phyloP scores from a whole-genome alignment of 495 filamentous ascomycete species.

The Talaromyces proteolyticus region DNA sequence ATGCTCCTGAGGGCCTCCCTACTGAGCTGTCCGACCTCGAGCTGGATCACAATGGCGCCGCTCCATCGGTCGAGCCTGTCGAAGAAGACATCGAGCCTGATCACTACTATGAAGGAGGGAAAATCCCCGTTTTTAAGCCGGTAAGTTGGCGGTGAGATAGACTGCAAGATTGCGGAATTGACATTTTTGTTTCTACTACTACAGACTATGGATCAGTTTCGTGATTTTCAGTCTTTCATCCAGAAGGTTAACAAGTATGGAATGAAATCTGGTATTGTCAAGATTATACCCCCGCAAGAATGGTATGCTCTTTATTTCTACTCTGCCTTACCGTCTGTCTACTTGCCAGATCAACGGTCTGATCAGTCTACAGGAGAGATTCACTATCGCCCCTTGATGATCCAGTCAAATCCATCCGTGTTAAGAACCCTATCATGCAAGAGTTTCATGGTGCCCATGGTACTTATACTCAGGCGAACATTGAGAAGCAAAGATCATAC shows the following conservation, averaged over 20 bases:
- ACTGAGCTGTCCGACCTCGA: slow-evolving; percentile 43
- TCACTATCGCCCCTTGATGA: slow-evolving; percentile 73
- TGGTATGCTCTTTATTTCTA: slow-evolving; percentile 53
- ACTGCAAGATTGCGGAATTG: background rate
- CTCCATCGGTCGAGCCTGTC: slow-evolving; percentile 31
- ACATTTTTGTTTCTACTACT: slow-evolving; percentile 1
- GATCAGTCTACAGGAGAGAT: slow-evolving; percentile 49
- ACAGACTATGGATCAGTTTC: slow-evolving; percentile 86
- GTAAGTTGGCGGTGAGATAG: slow-evolving; percentile 39
- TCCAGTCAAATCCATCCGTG: slow-evolving; percentile 80
- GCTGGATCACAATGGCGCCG: slow-evolving; percentile 26
- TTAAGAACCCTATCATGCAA: slow-evolving; percentile 96
- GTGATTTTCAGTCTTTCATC: slow-evolving; percentile 84
- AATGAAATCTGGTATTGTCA: slow-evolving; percentile 95
- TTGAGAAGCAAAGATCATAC: slow-evolving; percentile 91
- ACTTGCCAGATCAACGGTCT: background rate
- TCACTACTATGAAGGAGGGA: slow-evolving; percentile 79
- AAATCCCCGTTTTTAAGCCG: slow-evolving; percentile 90
- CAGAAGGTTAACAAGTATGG: slow-evolving; percentile 86
- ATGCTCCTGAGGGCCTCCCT: slow-evolving; percentile 33
- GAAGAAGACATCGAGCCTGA: slow-evolving; percentile 75
- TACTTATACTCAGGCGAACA: slow-evolving; percentile 91
- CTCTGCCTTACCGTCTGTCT: background rate
- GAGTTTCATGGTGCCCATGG: slow-evolving; percentile 94
- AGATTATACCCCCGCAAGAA: slow-evolving; percentile 90